These are phyloP conservation scores for Aureobasidium musti DNA, from an alignment of 2,329 filamentous ascomycete genomes.

Conservation along the genomic window DNA sequence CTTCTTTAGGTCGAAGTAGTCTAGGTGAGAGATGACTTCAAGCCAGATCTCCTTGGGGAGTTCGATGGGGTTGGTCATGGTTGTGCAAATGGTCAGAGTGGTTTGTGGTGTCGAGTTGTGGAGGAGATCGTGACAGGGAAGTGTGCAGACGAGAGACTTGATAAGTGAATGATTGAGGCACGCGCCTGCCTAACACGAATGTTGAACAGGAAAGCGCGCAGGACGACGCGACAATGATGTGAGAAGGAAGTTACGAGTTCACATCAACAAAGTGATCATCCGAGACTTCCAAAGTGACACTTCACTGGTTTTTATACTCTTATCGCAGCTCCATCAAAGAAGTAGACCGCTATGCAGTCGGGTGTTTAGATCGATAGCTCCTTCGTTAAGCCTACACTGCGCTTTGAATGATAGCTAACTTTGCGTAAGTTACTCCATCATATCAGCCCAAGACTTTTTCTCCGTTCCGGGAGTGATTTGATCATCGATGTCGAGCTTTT, in stretches of 20 bases:
- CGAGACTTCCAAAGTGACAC: neutral
- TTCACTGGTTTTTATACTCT: too few relatives aligned
- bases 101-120: neutral
- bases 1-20: constrained; percentile 3
- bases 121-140: neutral
- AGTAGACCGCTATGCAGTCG: too few relatives aligned
- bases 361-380: too few relatives aligned
- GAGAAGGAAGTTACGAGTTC: neutral
- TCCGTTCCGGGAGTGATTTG: constrained; percentile 14
- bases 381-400: neutral
- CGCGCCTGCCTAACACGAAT: neutral
- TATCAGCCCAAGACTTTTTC: constrained; percentile 32
- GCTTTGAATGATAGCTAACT: neutral
- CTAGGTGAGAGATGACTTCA: neutral
- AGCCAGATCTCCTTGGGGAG: neutral
- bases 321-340: too few relatives aligned
- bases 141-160: neutral
- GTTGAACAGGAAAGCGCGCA: neutral
- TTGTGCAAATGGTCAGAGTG: too few relatives aligned
- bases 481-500: constrained; percentile 6
- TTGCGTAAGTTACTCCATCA: constrained; percentile 29
- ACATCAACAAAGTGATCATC: neutral
- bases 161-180: neutral
- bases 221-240: neutral
- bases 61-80: neutral